Evolutionary conservation across 2,329 filamentous ascomycete genomes (phyloP).

Genomic region (Colletotrichum tanaceti): DNA sequence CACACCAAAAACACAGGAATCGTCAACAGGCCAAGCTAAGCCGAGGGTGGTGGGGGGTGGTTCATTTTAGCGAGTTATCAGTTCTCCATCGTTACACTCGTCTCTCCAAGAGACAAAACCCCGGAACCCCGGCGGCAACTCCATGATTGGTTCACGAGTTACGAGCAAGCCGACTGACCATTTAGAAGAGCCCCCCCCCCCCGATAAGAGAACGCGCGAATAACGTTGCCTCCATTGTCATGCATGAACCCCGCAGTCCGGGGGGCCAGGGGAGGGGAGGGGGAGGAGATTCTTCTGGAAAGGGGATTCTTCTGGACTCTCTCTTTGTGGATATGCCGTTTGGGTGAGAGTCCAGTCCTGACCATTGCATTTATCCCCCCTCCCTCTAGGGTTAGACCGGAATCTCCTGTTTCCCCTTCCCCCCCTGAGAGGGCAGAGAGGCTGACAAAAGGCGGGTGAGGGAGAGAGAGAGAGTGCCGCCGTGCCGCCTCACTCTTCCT

Average conservation of each 20-base stretch:
- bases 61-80: neutral
- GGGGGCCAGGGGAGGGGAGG: too few relatives aligned
- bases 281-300: too few relatives aligned
- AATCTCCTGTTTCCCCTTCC: neutral
- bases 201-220: constrained; percentile 16
- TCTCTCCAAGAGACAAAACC: neutral
- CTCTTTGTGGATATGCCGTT: constrained; percentile 6
- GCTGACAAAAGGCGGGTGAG: neutral
- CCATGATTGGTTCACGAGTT: constrained; percentile 2
- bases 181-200: neutral
- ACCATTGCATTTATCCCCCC: constrained; percentile 22
- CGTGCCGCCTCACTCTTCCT: neutral
- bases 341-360: neutral
- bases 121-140: neutral
- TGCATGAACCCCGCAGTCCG: constrained; percentile 18
- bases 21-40: neutral
- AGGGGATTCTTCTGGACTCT: too few relatives aligned
- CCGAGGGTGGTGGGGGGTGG: neutral
- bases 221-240: constrained; percentile 11
- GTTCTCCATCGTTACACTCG: neutral
- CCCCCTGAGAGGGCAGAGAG: neutral
- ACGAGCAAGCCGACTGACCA: constrained; percentile 10
- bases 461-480: too few relatives aligned
- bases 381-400: neutral
- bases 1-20: neutral